Conservation (phyloP, 179 eudicot species). For the Nepenthes alata region DNA sequence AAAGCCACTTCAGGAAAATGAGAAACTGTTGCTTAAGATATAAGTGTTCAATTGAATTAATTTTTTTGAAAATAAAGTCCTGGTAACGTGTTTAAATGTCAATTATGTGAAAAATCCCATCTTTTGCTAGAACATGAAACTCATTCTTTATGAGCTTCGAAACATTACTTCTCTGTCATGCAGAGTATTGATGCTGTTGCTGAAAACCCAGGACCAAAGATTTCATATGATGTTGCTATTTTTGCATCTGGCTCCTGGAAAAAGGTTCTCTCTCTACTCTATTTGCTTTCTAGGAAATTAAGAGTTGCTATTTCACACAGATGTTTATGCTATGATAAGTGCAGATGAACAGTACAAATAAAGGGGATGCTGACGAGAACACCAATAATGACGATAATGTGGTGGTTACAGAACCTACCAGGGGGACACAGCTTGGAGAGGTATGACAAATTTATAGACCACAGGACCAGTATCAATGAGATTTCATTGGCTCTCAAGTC, state of each 20-base stretch:
- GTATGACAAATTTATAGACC: conserved; percentile 18
- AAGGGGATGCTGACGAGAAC: conserved; percentile 16
- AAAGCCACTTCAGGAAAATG: too few relatives aligned
- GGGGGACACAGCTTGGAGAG: conserved; percentile 25
- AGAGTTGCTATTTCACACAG: not conserved
- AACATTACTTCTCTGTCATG: conserved; percentile 8
- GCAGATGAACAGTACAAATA: conserved; percentile 24
- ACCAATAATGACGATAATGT: conserved; percentile 16
- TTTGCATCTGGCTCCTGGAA: conserved; percentile 67
- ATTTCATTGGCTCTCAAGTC: not conserved
- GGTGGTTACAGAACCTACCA: conserved; percentile 20
- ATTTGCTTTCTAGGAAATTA: conserved; percentile 3
- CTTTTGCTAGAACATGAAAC: too few relatives aligned
- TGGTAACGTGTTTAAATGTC: too few relatives aligned
- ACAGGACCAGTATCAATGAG: not conserved
- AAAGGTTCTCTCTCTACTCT: conserved; percentile 33
- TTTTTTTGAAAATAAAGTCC: too few relatives aligned
- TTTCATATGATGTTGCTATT: conserved; percentile 65
- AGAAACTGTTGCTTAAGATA: too few relatives aligned
- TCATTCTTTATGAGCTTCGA: not conserved
- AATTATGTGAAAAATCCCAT: too few relatives aligned
- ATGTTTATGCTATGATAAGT: not conserved
- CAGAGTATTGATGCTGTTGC: conserved; percentile 51
- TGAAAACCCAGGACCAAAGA: conserved; percentile 52
- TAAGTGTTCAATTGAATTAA: too few relatives aligned